These are phyloP conservation scores for Cymbopogon flexuosus DNA, from an alignment of 202 grass and related monocot genomes.

Conservation along the genomic window DNA sequence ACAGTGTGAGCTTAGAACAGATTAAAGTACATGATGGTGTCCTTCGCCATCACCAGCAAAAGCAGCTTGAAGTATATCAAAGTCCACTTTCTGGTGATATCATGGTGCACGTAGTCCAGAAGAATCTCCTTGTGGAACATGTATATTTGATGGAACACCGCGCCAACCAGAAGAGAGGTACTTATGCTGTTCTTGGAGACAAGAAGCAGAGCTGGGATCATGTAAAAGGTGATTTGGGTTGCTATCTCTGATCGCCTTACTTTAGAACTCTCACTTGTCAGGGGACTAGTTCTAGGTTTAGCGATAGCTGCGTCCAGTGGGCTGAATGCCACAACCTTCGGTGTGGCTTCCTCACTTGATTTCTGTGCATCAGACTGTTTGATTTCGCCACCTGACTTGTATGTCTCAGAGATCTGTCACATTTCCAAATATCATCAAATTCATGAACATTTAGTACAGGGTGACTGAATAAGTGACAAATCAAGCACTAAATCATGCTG, in stretches of 20 bases:
- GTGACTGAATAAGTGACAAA: conserved; percentile 26
- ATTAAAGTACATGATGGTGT: conserved; percentile 67
- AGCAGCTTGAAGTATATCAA: conserved; percentile 80
- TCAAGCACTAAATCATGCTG: neutral
- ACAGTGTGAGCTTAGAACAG: conserved; percentile 35
- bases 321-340: conserved; percentile 69
- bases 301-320: conserved; percentile 55
- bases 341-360: conserved; percentile 3
- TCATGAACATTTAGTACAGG: neutral
- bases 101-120: conserved; percentile 96
- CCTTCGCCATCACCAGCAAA: conserved; percentile 75
- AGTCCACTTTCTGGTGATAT: conserved; percentile 78
- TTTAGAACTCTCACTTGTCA: conserved; percentile 66
- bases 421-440: conserved; percentile 35
- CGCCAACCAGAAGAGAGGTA: conserved; percentile 53
- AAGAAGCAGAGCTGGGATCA: conserved; percentile 73
- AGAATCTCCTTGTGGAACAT: conserved; percentile 97
- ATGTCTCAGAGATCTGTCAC: neutral
- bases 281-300: conserved; percentile 56
- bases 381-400: conserved; percentile 3
- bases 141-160: conserved; percentile 77
- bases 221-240: conserved; percentile 53
- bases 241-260: conserved; percentile 59
- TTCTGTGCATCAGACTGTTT: conserved; percentile 27
- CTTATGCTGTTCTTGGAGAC: conserved; percentile 49